A percentile compares a stretch with the other conserved stretches of the same genome.
Conservation (phyloP, 2,329 filamentous ascomycete genomes). For the Claviceps citrina region DNA sequence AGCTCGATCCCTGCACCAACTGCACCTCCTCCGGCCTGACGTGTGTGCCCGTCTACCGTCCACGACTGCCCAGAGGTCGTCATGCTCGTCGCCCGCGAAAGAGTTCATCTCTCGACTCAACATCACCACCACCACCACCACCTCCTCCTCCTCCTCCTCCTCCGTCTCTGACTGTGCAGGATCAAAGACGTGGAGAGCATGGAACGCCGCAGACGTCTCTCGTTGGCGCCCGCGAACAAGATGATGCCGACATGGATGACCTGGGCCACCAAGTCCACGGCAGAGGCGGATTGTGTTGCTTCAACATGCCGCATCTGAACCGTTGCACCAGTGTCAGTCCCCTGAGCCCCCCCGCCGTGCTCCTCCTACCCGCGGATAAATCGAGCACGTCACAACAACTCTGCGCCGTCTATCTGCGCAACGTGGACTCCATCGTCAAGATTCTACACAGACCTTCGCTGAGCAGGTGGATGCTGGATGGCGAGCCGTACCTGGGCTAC, state of each 20-base stretch:
- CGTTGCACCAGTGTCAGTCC: background rate
- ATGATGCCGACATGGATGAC: background rate
- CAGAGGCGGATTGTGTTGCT: background rate
- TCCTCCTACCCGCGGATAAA: background rate
- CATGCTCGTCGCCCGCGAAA: constrained; percentile 7
- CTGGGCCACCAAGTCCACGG: background rate
- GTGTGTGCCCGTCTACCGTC: constrained; percentile 9
- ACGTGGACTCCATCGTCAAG: constrained; percentile 9
- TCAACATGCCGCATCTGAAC: background rate
- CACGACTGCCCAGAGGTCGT: constrained; percentile 8
- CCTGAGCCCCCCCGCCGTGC: background rate
- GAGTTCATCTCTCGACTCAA: constrained; percentile 2
- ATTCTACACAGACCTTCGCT: constrained; percentile 8
- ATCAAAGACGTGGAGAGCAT: background rate
- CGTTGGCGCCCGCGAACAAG: background rate
- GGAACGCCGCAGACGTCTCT: background rate
- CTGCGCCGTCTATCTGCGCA: constrained; percentile 5
- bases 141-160: too few relatives aligned
- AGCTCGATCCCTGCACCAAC: constrained; percentile 11
- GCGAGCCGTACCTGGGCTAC: constrained; percentile 12
- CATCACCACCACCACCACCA: too few relatives aligned
- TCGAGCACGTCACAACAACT: background rate
- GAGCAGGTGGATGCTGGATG: constrained; percentile 9
- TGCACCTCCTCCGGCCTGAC: constrained; percentile 6
- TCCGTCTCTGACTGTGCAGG: background rate